Evolutionary conservation across 2,329 filamentous ascomycete genomes (phyloP), one percentile per base, ranked within the genome.

Genomic region (Eutypella sp.): DNA sequence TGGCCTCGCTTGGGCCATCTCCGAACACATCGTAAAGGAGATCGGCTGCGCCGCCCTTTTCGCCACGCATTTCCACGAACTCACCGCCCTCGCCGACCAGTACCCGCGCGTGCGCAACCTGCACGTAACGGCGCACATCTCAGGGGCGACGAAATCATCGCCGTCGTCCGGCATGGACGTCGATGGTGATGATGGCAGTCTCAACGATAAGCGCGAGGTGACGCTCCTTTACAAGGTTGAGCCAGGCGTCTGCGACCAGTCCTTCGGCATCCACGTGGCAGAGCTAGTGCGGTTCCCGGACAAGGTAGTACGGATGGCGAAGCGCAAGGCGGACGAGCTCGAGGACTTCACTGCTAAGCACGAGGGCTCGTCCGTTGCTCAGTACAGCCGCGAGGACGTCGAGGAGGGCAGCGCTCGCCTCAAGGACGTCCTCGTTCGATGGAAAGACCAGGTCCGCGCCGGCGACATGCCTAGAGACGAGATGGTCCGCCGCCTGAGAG

Each of bases 291-390:
- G 91, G 38, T 99, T 99, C 71, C 93, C 93, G 0, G 85, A 89
- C 57, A 99, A 99, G 71, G 95, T 99, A 15, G 87, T 99, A 49
- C 89, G 90, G 53, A 99, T 99, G 95, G 93, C 93, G n/a, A 95
- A 95, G 71, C 82, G 93, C 57, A 99, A 99, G 72, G 93, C 93
- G 0, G 93, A 97, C 66, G 95, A 99, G 74, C 76, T 99, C 29
- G 93, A 99, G 66, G 93, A 99, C 65, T 99, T 99, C 59, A 87
- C 87, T 0, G 80, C 80, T 42, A 91, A 90, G 69, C 82, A 88
- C 57, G 84, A 87, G 50, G 67, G 66, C 3, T 62, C 68, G 1
- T 58, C 74, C 6, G 72, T 74, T 7, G 66, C 78, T 37, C 70
- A 79, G 55, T 89, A 89, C 62, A 86, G 79, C 53, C 90, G 89